A percentile compares a stretch with the other conserved stretches of the same genome.
These are phyloP conservation scores for Phlebopus sp. DNA, from an alignment of 1,284 basidiomycete genomes.

Conservation along the genomic window DNA sequence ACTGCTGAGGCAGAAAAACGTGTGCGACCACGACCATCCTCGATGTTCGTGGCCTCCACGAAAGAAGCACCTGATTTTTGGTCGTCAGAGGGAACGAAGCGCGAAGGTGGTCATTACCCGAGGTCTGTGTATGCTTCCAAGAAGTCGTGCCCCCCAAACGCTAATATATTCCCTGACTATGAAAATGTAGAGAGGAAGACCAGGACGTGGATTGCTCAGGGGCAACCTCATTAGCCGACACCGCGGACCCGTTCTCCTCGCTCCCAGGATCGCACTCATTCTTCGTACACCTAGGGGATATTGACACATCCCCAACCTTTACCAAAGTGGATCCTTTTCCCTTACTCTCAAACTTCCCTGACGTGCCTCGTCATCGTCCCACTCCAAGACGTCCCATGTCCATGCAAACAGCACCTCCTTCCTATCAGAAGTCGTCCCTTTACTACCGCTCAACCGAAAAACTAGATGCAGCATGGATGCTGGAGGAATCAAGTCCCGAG, in stretches of 20 bases:
- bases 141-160: not conserved
- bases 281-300: constrained; percentile 17
- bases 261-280: constrained; percentile 10
- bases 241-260: constrained; percentile 11
- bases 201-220: not conserved
- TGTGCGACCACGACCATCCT: constrained; percentile 11
- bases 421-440: constrained; percentile 8
- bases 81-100: constrained; percentile 2
- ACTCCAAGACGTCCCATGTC: constrained; percentile 12
- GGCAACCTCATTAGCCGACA: constrained; percentile 3
- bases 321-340: constrained; percentile 16
- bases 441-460: constrained; percentile 5
- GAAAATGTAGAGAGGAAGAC: constrained; percentile 9
- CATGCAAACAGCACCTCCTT: constrained; percentile 11
- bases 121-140: constrained; percentile 9
- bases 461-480: constrained; percentile 26
- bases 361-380: constrained; percentile 6
- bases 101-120: constrained; percentile 2
- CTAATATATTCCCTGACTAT: not conserved
- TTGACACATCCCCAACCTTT: constrained; percentile 2
- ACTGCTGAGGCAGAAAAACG: constrained; percentile 6
- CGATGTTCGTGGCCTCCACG: constrained; percentile 15
- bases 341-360: constrained; percentile 14
- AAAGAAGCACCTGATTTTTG: constrained; percentile 9
- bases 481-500: constrained; percentile 28